Conservation (phyloP, 257 asterid genomes). For the Osmanthus fragrans region DNA sequence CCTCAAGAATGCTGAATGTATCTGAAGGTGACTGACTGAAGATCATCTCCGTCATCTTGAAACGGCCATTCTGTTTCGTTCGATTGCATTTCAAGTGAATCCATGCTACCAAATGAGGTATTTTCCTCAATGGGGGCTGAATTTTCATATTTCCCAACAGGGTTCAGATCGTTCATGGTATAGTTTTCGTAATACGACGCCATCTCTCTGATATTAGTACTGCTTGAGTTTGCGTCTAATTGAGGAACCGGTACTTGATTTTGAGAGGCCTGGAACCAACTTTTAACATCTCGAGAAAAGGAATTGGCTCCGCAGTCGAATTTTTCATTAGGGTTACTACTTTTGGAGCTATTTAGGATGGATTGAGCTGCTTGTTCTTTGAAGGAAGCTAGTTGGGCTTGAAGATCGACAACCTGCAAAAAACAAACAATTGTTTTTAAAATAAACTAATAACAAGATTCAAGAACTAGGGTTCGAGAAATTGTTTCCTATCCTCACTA, state of each 20-base stretch:
- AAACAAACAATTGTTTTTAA: background rate
- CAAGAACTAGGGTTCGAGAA: background rate
- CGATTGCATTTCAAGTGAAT: conserved; percentile 52
- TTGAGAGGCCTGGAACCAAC: conserved; percentile 48
- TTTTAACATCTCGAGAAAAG: conserved; percentile 53
- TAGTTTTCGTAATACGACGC: conserved; percentile 9
- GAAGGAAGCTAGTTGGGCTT: conserved; percentile 46
- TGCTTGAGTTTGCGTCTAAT: conserved; percentile 31
- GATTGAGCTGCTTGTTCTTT: conserved; percentile 45
- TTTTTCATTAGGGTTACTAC: conserved; percentile 57
- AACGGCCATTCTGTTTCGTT: conserved; percentile 49
- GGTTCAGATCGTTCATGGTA: conserved; percentile 10
- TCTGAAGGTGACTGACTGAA: conserved; percentile 69
- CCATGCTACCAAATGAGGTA: conserved; percentile 46
- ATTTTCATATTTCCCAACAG: conserved; percentile 32
- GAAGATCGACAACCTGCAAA: conserved; percentile 37
- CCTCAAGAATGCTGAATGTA: conserved; percentile 37
- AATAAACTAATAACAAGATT: background rate
- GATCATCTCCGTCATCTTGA: conserved; percentile 63
- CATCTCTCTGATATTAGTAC: conserved; percentile 18
- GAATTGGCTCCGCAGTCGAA: conserved; percentile 22
- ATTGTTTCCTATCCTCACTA: background rate
- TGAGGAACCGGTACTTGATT: conserved; percentile 40
- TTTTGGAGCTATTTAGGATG: conserved; percentile 25
- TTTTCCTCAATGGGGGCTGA: conserved; percentile 40